Base-by-base conservation (phyloP, 2,329 filamentous ascomycete species). In the Scedosporium apiospermum region DNA sequence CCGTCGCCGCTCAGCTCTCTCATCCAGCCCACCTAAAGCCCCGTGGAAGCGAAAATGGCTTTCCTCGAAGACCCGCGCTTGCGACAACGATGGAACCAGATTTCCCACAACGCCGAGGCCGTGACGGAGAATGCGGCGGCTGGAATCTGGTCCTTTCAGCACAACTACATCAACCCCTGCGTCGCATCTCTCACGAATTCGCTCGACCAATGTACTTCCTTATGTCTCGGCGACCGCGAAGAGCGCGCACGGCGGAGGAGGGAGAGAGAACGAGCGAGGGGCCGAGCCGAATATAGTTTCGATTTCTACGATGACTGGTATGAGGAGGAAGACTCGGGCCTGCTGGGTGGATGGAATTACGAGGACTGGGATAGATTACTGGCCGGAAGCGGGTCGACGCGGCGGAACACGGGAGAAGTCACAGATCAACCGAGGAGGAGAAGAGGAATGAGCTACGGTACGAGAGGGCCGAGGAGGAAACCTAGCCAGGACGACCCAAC, bases 221-320 rank as follows among this genome's bases (percentile, higher is more conserved):
- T 87, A 62, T 91, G 91, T 67, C 75, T 87, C 42, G 88, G 90
- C 62, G 86, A 85, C 69, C 84, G 85, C 62, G 89, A 93, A 68
- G 90, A 93, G 71, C 86, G 89, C 64, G 78, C 86, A 58, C 86
- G 90, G 34, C 85, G 90, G 63, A 76, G 79, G 57, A 80, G 88
- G 65, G 86, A 91, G 69, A 83, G 88, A 55, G 82, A 83, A 21
- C 78, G 82, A 7, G 77, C 78, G 26, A 75, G 77, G 65, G 85
- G 84, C 2, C 75, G 86, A 60, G 89, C 92, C 30, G 93, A 97
- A 75, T 85, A 89, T 69, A 93, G 85, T 70, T 98, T 98, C 72
- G 93, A 97, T 74, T 98, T 98, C 73, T 98, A 98, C 77, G 93
- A 97, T 74, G 93, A 97, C 74, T 98, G 93, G 93, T 91, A 96